Percentiles rank a stretch among this genome's conserved stretches.
These are phyloP conservation scores for Suillus spraguei DNA, from an alignment of 768 basidiomycete species.

Conservation along the genomic window DNA sequence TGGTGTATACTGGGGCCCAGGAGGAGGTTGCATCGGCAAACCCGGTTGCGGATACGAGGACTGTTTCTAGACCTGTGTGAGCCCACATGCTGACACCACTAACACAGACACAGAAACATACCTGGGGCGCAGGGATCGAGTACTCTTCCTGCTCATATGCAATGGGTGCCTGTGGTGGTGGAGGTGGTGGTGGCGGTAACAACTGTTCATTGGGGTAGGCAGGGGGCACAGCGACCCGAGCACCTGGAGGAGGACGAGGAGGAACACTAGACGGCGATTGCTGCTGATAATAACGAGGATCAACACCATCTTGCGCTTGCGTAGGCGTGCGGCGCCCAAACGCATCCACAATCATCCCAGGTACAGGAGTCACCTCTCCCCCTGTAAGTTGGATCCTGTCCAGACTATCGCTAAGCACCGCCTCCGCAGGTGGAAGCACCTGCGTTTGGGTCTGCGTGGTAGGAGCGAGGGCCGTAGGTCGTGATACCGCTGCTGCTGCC, in stretches of 20 bases:
- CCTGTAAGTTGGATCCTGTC: slow-evolving; percentile 50
- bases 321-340: slow-evolving; percentile 28
- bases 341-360: slow-evolving; percentile 21
- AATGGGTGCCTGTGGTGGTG: slow-evolving; percentile 11
- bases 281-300: slow-evolving; percentile 43
- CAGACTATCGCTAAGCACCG: slow-evolving; percentile 39
- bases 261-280: slow-evolving; percentile 35
- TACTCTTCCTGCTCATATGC: slow-evolving; percentile 36
- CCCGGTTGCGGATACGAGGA: slow-evolving; percentile 27
- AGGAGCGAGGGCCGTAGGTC: slow-evolving; percentile 36
- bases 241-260: slow-evolving; percentile 41
- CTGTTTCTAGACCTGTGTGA: slow-evolving; percentile 17
- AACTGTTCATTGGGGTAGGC: slow-evolving; percentile 37
- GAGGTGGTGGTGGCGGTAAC: slow-evolving; percentile 24
- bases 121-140: slow-evolving; percentile 24
- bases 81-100: slow-evolving; percentile 14
- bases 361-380: slow-evolving; percentile 38
- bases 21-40: slow-evolving; percentile 21
- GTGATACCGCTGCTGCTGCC: slow-evolving; percentile 40
- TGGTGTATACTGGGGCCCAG: slow-evolving; percentile 26
- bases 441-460: slow-evolving; percentile 35
- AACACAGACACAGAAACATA: slow-evolving; percentile 9
- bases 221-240: slow-evolving; percentile 37
- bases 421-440: slow-evolving; percentile 34
- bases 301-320: slow-evolving; percentile 40